Percentiles rank a stretch among this genome's conserved stretches.
These are phyloP conservation scores for Clitoria ternatea DNA, from an alignment of 306 rosid genomes.

Conservation along the genomic window DNA sequence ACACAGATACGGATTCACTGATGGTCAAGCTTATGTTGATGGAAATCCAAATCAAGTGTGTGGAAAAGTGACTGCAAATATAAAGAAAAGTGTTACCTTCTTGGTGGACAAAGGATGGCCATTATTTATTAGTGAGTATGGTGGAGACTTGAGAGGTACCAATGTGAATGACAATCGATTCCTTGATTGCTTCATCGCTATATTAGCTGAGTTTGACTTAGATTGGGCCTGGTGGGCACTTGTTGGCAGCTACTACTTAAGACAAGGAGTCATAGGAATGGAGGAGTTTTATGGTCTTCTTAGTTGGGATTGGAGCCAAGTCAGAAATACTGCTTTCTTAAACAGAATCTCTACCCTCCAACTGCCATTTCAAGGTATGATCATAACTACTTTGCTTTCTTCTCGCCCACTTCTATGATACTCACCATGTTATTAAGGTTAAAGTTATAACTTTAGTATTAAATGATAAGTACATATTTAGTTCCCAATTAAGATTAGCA, in stretches of 20 bases:
- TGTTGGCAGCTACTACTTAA: conserved; percentile 73
- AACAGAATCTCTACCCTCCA: conserved; percentile 58
- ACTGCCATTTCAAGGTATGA: conserved; percentile 70
- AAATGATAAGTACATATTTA: no score
- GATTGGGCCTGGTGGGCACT: conserved; percentile 89
- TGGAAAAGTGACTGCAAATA: conserved; percentile 38
- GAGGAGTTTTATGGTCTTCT: conserved; percentile 70
- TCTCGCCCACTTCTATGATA: no score
- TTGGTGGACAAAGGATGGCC: conserved; percentile 70
- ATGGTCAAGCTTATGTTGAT: conserved; percentile 58
- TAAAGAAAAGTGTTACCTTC: conserved; percentile 46
- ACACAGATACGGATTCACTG: conserved; percentile 79
- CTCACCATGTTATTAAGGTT: no score
- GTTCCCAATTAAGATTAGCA: no score
- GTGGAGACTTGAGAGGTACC: conserved; percentile 71
- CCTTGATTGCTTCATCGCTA: conserved; percentile 52
- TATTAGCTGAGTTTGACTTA: conserved; percentile 66
- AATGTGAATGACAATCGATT: conserved; percentile 78
- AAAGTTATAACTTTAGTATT: no score
- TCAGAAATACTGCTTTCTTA: conserved; percentile 49
- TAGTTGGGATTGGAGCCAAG: conserved; percentile 49
- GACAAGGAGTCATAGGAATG: conserved; percentile 65
- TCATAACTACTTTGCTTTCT: no score
- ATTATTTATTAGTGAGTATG: conserved; percentile 77
- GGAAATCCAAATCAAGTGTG: conserved; percentile 82